Conservation (phyloP, 768 basidiomycete species). For the Pleurotus ostreatus region DNA sequence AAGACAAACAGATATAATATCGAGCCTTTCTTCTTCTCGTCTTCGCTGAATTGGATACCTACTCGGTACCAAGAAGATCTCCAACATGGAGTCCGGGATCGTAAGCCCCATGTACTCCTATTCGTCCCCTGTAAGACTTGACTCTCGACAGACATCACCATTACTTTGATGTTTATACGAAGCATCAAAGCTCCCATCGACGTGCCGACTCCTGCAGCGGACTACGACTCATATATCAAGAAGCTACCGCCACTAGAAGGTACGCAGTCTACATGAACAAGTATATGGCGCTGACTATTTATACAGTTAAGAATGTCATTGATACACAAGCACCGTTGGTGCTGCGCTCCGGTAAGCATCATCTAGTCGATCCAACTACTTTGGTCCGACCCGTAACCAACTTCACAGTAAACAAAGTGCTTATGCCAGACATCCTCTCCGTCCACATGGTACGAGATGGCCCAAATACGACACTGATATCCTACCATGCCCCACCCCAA, state of each 20-base stretch:
- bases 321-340: constrained; percentile 36
- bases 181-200: not conserved
- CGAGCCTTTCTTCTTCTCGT: constrained; percentile 66
- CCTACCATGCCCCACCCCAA: constrained; percentile 36
- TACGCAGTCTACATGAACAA: not conserved
- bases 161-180: constrained; percentile 30
- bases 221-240: not conserved
- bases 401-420: constrained; percentile 24
- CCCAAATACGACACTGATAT: constrained; percentile 41
- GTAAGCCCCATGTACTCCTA: constrained; percentile 18
- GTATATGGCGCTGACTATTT: too few relatives aligned
- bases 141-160: constrained; percentile 32
- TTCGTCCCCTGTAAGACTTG: too few relatives aligned
- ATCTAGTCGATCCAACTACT: not conserved
- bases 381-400: not conserved
- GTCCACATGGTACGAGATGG: constrained; percentile 43
- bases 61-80: constrained; percentile 50
- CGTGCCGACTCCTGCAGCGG: not conserved
- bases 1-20: constrained; percentile 35
- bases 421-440: constrained; percentile 43
- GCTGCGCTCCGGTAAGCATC: constrained; percentile 25
- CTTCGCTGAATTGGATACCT: constrained; percentile 58
- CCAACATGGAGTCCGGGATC: constrained; percentile 26
- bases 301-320: constrained; percentile 21
- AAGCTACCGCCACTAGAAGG: not conserved